phyloP scores from a whole-genome alignment of 208 protist genomes.

The Borovskyia barvae region DNA sequence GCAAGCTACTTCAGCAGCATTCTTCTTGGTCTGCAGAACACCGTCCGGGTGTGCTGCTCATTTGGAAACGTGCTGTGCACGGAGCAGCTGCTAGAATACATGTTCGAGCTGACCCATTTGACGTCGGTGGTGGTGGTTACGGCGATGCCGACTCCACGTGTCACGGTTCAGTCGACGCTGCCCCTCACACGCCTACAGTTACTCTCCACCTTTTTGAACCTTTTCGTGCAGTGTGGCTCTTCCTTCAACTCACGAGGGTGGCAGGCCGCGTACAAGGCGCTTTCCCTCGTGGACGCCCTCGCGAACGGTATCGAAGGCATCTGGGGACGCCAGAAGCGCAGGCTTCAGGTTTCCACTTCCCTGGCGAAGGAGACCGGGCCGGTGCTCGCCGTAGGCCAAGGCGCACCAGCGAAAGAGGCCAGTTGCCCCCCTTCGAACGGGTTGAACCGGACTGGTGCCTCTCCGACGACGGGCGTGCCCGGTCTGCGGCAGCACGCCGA shows the following conservation, averaged over 20 bases:
- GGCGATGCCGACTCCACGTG: conserved; percentile 16
- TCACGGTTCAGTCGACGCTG: conserved; percentile 40
- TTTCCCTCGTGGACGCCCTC: conserved; percentile 76
- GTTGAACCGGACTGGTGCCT: too few species aligned
- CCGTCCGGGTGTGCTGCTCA: conserved; percentile 68
- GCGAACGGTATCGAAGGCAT: conserved; percentile 80
- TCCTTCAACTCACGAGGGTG: conserved; percentile 63
- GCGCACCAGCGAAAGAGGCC: too few species aligned
- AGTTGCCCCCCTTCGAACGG: too few species aligned
- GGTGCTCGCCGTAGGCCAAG: not conserved
- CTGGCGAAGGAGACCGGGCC: conserved; percentile 8
- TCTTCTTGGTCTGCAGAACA: conserved; percentile 58
- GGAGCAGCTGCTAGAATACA: conserved; percentile 64
- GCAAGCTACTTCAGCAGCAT: conserved; percentile 48
- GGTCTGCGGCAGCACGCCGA: conserved; percentile 27
- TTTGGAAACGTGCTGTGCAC: conserved; percentile 70
- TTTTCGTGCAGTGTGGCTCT: conserved; percentile 59
- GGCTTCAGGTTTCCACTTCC: conserved; percentile 8
- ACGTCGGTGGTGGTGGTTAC: conserved; percentile 39
- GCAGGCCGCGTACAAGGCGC: conserved; percentile 60
- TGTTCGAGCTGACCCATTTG: conserved; percentile 63
- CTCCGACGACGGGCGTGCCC: not conserved
- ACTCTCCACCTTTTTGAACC: conserved; percentile 57
- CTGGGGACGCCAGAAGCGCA: conserved; percentile 48
- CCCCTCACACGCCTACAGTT: conserved; percentile 59